Conservation (phyloP, 345 rosid genomes). For the Brassica cretica region DNA sequence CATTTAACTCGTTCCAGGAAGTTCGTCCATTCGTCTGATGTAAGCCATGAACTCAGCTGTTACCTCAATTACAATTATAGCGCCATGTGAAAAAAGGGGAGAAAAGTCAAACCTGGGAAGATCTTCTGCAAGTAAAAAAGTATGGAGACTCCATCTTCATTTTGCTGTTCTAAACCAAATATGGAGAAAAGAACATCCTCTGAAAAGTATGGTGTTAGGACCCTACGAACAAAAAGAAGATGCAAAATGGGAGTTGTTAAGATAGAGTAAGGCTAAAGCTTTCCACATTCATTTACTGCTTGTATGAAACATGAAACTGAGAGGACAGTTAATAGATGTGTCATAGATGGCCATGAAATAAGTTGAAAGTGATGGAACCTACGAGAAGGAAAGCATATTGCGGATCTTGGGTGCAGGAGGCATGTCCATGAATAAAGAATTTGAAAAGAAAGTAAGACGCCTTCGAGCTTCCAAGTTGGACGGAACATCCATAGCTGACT, state of each 20-base stretch:
- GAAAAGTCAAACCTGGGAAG: slow-evolving; percentile 62
- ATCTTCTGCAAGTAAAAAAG: slow-evolving; percentile 79
- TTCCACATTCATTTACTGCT: neutral
- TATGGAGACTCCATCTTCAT: slow-evolving; percentile 85
- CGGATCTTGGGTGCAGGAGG: slow-evolving; percentile 62
- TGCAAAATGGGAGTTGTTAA: neutral
- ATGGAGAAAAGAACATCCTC: slow-evolving; percentile 76
- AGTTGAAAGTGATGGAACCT: slow-evolving; percentile 30
- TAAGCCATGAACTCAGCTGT: slow-evolving; percentile 21
- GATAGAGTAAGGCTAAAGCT: neutral
- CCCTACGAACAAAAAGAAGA: slow-evolving; percentile 44
- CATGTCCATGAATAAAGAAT: slow-evolving; percentile 73
- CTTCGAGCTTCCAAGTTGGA: slow-evolving; percentile 69
- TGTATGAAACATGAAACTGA: neutral
- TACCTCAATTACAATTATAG: neutral
- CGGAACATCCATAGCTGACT: slow-evolving; percentile 69
- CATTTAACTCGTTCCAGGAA: slow-evolving; percentile 59
- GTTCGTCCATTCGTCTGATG: slow-evolving; percentile 74
- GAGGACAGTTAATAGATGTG: neutral
- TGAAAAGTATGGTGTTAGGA: slow-evolving; percentile 67
- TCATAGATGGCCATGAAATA: neutral
- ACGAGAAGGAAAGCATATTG: slow-evolving; percentile 67
- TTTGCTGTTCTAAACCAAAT: slow-evolving; percentile 50
- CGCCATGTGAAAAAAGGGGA: neutral
- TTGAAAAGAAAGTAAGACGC: slow-evolving; percentile 62